phyloP scores from a whole-genome alignment of 75 land plant species.

The Larix kaempferi region DNA sequence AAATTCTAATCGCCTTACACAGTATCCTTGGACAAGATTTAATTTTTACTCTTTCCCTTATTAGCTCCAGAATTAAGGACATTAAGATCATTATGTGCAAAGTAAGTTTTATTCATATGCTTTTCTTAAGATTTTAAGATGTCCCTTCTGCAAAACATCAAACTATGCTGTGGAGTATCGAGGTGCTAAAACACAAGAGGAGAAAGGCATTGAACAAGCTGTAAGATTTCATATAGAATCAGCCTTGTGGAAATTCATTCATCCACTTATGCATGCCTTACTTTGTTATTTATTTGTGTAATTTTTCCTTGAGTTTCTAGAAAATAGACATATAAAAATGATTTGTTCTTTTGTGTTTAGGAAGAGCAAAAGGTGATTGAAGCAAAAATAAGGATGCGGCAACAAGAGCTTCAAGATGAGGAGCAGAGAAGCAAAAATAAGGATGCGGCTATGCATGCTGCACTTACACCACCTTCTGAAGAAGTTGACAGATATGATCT shows the following conservation, averaged over 20 bases:
- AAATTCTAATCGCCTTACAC: constrained; percentile 74
- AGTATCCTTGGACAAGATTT: constrained; percentile 66
- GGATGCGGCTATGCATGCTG: constrained; percentile 22
- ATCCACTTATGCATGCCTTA: background rate
- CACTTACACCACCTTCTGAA: background rate
- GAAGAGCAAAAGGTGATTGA: constrained; percentile 97
- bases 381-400: constrained; percentile 89
- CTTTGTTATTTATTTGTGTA: background rate
- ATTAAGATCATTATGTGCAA: background rate
- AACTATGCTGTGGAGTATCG: constrained; percentile 96
- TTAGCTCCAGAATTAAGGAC: background rate
- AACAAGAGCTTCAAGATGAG: constrained; percentile 82
- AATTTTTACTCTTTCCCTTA: background rate
- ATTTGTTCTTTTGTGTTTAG: constrained; percentile 22
- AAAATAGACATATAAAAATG: no score
- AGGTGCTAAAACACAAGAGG: constrained; percentile 84
- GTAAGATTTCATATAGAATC: constrained; percentile 34
- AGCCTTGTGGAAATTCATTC: background rate
- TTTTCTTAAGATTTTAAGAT: constrained; percentile 44
- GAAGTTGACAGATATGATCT: constrained; percentile 1
- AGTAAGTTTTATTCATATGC: background rate
- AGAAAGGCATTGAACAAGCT: constrained; percentile 89
- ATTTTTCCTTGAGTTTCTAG: background rate
- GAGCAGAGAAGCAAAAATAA: constrained; percentile 26
- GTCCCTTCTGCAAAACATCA: constrained; percentile 92